These are phyloP conservation scores for Yarrowia sp. DNA, from an alignment of 805 yeast species.

Conservation along the genomic window DNA sequence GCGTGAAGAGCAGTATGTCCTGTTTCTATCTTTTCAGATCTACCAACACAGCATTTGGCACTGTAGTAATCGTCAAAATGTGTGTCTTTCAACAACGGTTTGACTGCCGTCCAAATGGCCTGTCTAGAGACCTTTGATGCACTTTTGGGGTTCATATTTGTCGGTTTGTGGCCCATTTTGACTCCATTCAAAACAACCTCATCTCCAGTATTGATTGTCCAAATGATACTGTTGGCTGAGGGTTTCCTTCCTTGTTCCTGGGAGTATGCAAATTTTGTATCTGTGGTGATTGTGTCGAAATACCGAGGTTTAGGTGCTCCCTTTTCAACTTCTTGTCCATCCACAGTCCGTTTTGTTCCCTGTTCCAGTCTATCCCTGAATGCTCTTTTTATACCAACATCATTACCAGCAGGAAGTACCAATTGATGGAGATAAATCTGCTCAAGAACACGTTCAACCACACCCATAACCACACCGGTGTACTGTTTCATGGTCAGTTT, in stretches of 20 bases:
- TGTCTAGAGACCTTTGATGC: not conserved
- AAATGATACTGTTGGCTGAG: not conserved
- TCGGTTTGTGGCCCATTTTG: slow-evolving; percentile 24
- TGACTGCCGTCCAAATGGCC: not conserved
- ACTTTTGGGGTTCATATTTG: not conserved
- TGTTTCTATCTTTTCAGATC: not conserved
- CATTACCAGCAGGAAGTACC: slow-evolving; percentile 33
- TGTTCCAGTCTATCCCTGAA: slow-evolving; percentile 30
- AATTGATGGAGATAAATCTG: slow-evolving; percentile 35
- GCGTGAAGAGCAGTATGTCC: not conserved
- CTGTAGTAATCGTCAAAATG: not conserved
- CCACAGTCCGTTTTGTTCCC: not conserved
- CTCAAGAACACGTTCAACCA: slow-evolving; percentile 31
- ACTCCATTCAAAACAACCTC: slow-evolving; percentile 21
- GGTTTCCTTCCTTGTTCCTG: not conserved
- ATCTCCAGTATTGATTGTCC: slow-evolving; percentile 46
- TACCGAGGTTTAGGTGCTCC: not conserved
- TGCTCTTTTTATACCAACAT: slow-evolving; percentile 34
- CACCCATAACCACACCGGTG: slow-evolving; percentile 38
- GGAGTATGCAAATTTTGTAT: slow-evolving; percentile 26
- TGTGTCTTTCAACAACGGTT: not conserved
- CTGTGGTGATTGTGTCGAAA: not conserved
- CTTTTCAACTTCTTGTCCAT: not conserved
- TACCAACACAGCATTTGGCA: not conserved
- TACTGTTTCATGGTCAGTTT: slow-evolving; percentile 64